Evolutionary conservation across 805 yeast species (phyloP).

Genomic region (Cephaloascus fragrans): DNA sequence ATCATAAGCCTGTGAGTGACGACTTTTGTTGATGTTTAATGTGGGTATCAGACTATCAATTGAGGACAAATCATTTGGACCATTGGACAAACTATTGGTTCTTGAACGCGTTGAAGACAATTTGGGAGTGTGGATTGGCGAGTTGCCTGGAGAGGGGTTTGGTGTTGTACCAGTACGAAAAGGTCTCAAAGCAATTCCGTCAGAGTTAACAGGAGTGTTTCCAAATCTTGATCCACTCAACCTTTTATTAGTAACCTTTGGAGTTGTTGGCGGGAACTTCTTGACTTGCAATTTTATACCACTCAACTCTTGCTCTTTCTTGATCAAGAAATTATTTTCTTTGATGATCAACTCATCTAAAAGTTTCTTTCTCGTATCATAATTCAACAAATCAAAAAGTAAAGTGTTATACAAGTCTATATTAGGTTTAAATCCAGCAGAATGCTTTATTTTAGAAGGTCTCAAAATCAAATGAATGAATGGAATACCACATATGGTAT

Average conservation of each 20-base stretch:
- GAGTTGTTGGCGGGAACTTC: slow-evolving; percentile 8
- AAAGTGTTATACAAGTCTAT: slow-evolving; percentile 14
- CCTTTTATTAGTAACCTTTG: slow-evolving; percentile 4
- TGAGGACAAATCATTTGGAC: not conserved
- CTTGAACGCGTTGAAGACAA: not conserved
- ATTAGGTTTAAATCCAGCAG: slow-evolving; percentile 30
- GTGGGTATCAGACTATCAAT: not conserved
- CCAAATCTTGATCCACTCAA: slow-evolving; percentile 2
- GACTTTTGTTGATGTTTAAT: not conserved
- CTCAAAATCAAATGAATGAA: slow-evolving; percentile 28
- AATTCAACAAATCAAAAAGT: slow-evolving; percentile 17
- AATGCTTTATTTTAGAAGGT: slow-evolving; percentile 25
- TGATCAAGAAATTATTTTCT: slow-evolving; percentile 14
- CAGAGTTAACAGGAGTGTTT: slow-evolving; percentile 12
- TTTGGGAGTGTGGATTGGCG: slow-evolving; percentile 20
- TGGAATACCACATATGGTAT: slow-evolving; percentile 24
- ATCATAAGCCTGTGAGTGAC: slow-evolving; percentile 14
- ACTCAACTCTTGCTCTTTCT: slow-evolving; percentile 22
- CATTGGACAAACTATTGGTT: not conserved
- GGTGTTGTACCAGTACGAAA: slow-evolving; percentile 31
- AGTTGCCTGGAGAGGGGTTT: slow-evolving; percentile 24
- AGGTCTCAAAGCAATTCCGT: slow-evolving; percentile 27
- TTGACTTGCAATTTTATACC: slow-evolving; percentile 10
- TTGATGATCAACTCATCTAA: slow-evolving; percentile 12
- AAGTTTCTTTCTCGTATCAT: slow-evolving; percentile 13